A percentile compares a stretch with the other conserved stretches of the same genome.
phyloP scores from a whole-genome alignment of 495 filamentous ascomycete species.

The Acidomyces sp. region DNA sequence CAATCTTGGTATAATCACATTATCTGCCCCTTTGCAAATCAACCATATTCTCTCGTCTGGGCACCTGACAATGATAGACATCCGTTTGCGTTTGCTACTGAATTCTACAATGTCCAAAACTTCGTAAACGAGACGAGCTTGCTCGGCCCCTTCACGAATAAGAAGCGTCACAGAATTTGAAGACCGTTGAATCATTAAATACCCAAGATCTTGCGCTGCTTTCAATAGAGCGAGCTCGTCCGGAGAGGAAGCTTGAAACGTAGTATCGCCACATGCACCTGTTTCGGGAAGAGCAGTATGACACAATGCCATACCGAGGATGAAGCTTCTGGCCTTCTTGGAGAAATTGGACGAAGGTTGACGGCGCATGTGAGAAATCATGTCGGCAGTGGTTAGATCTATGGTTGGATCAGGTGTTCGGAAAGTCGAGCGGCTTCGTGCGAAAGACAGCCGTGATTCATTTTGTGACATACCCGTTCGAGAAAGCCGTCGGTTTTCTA shows the following conservation, averaged over 20 bases:
- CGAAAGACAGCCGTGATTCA: neutral
- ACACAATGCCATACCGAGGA: constrained; percentile 77
- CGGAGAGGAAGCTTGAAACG: constrained; percentile 72
- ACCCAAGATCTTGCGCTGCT: constrained; percentile 79
- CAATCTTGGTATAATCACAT: constrained; percentile 58
- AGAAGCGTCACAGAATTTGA: constrained; percentile 45
- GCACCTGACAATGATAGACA: constrained; percentile 82
- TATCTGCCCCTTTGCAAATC: constrained; percentile 87
- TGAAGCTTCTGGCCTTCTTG: constrained; percentile 63
- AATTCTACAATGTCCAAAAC: constrained; percentile 88
- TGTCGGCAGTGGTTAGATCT: constrained; percentile 50
- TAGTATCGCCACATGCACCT: constrained; percentile 48
- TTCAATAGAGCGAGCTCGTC: constrained; percentile 83
- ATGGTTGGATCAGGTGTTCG: constrained; percentile 7
- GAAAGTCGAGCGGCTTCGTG: neutral
- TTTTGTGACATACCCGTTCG: neutral
- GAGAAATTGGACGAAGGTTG: constrained; percentile 70
- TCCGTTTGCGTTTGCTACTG: constrained; percentile 77
- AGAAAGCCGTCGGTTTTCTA: neutral
- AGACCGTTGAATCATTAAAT: constrained; percentile 61
- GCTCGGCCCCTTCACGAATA: constrained; percentile 37
- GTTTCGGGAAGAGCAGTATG: constrained; percentile 82
- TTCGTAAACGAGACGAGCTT: constrained; percentile 55
- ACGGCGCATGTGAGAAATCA: constrained; percentile 62
- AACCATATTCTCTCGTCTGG: constrained; percentile 72